Evolutionary conservation across 441 rosid species (phyloP), one percentile per base, ranked within the genome.

Genomic region (Kokia cookei): DNA sequence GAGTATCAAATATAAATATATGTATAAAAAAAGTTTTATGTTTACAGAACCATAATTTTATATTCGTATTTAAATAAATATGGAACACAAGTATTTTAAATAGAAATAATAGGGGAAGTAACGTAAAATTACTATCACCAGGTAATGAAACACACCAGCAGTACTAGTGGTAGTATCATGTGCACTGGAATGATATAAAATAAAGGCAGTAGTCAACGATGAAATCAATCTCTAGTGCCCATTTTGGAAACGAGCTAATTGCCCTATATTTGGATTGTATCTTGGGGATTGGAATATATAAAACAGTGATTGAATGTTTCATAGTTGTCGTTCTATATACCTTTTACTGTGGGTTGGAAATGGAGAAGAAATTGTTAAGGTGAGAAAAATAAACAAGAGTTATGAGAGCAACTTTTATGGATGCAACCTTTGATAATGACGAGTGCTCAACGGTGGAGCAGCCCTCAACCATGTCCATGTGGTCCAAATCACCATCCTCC

Each of bases 171-270:
- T 37, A 37, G 42, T 37, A 1, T 37, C 8, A 37, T 37, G 42
- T 42, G 45, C 45, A 48, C 19, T 42, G 55, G 57, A n/a, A 62
- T 45, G 66, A 75, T 71, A 69, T 55, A 78, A 22, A 42, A 69
- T 55, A 78, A 22, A 42, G 54, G 13, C 32, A 37, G 9, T 87
- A 82, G 90, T 89, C 92, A 89, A 88, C 82, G 65, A 51, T 2
- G 74, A 79, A 84, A 89, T 89, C 67, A 84, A 84, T 54, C 42
- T 37, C 51, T 17, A 72, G 60, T 37, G 2, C 29, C 2, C 54
- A 17, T 75, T 75, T 77, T 71, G 75, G 75, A 73, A 75, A 51
- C 60, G 53, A 62, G 71, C 65, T 68, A 37, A 67, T 70, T 74
- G 26, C 73, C 79, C 67, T 32, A 48, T 65, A 1, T 47, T 78